These are phyloP conservation scores for Lachnellula occidentalis DNA, from an alignment of 2,329 filamentous ascomycete species.

Conservation along the genomic window DNA sequence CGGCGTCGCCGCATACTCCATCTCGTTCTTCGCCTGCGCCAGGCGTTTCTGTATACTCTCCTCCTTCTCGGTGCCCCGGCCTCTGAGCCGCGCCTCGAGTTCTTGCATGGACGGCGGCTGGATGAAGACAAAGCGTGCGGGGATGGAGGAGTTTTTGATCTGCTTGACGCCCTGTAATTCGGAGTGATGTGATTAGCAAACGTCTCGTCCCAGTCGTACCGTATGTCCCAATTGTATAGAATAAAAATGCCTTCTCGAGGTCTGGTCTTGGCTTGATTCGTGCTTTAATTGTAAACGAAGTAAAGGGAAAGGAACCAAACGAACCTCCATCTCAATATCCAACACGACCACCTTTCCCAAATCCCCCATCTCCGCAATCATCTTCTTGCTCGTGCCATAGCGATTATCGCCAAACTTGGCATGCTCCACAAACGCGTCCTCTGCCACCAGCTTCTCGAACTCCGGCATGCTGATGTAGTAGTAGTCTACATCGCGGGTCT, in stretches of 20 bases:
- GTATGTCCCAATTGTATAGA: not conserved
- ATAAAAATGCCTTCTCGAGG: too few species aligned
- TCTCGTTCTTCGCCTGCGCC: slow-evolving; percentile 65
- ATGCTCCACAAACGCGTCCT: slow-evolving; percentile 74
- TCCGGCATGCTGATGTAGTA: slow-evolving; percentile 64
- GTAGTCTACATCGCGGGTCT: slow-evolving; percentile 75
- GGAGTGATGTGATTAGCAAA: not conserved
- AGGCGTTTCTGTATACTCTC: slow-evolving; percentile 65
- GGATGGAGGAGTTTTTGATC: slow-evolving; percentile 69
- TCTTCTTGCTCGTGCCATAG: slow-evolving; percentile 79
- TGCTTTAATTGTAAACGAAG: not conserved
- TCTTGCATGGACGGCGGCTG: slow-evolving; percentile 70
- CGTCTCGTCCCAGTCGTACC: too few species aligned
- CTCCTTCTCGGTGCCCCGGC: slow-evolving; percentile 73
- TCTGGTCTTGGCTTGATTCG: too few species aligned
- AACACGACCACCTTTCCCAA: slow-evolving; percentile 73
- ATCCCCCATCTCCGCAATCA: slow-evolving; percentile 68
- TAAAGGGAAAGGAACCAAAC: slow-evolving; percentile 14
- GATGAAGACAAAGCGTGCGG: slow-evolving; percentile 79
- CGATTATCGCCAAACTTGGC: slow-evolving; percentile 80
- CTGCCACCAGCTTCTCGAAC: slow-evolving; percentile 63
- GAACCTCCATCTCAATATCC: slow-evolving; percentile 94
- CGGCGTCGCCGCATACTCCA: slow-evolving; percentile 64
- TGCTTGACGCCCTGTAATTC: slow-evolving; percentile 80
- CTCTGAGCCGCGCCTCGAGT: slow-evolving; percentile 68